Base-by-base conservation (phyloP, 2,329 filamentous ascomycete genomes). In the Torrubiella hemipterigena region DNA sequence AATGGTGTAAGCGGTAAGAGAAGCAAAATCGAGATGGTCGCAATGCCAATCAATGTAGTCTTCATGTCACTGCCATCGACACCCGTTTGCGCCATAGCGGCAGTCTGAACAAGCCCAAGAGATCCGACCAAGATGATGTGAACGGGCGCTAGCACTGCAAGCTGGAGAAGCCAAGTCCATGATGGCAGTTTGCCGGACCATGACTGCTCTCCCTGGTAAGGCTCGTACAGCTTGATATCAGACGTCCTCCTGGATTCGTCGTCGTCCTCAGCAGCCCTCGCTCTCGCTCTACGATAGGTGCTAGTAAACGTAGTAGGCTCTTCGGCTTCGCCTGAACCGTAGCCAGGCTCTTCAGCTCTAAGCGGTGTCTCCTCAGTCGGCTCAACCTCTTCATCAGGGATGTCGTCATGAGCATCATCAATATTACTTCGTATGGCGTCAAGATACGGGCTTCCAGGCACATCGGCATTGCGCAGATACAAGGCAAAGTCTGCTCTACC, bases 161-260 rank as follows among this genome's bases (percentile, higher is more conserved):
- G 79, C 47, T 98, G 87, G 13, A 93, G 44, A 25, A 91, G 55
- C 91, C 91, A 98, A 13, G 81, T 77, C 81, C 81, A 95, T 27
- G 69, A 73, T 2, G 85, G 84, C 32, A 96, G 59, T 22, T 68
- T 68, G 4, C 70, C 70, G 31, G 85, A 93, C 91, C 91, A 98
- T 11, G 69, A 60, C 53, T 96, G 91, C 50, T 96, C 91, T 32
- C 73, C 61, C 10, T 71, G 70, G 47, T 78, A 86, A 1, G 65
- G 56, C 33, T 58, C 44, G 4, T 11, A 24, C 16, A 36, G 45
- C 20, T 39, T 38, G n/a, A n/a, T n/a, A n/a, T n/a, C n/a, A n/a
- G n/a, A n/a, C n/a, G n/a, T n/a, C n/a, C n/a, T n/a, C n/a, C n/a
- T n/a, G 35, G 35, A 48, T 39, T 41, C 39, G 33, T 41, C 47